These are phyloP conservation scores for Fusarium clavum DNA, from an alignment of 2,329 filamentous ascomycete species.

Conservation along the genomic window DNA sequence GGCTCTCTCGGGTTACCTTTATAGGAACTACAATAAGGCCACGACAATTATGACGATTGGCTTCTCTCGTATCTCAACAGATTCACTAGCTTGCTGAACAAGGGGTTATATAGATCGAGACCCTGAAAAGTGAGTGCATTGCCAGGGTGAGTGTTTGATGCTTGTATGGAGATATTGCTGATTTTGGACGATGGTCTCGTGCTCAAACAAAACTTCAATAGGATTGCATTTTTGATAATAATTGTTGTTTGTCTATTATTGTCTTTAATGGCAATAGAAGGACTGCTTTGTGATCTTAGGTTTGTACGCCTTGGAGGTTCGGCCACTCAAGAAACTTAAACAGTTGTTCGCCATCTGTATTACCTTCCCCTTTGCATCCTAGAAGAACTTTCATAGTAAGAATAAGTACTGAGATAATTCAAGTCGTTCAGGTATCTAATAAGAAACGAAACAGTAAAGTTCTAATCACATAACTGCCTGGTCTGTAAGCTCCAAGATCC, in stretches of 20 bases:
- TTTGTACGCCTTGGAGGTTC: background rate
- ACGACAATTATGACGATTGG: slow-evolving; percentile 19
- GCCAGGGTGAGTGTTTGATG: slow-evolving; percentile 1
- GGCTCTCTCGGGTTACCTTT: slow-evolving; percentile 23
- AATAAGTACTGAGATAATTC: background rate
- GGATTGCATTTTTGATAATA: rapidly evolving
- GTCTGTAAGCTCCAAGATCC: background rate
- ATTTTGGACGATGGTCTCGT: slow-evolving; percentile 11
- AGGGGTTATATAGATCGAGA: slow-evolving; percentile 29
- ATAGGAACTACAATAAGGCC: slow-evolving; percentile 17
- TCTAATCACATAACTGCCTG: background rate
- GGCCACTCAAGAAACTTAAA: background rate
- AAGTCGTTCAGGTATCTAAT: background rate
- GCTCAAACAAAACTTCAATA: background rate
- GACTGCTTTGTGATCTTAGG: background rate
- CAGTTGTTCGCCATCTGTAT: background rate
- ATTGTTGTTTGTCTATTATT: rapidly evolving
- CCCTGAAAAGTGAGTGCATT: slow-evolving; percentile 18
- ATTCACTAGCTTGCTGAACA: slow-evolving; percentile 17
- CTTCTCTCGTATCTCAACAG: slow-evolving; percentile 26
- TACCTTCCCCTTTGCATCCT: background rate
- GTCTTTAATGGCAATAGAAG: rapidly evolving
- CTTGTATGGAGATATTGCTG: slow-evolving; percentile 3
- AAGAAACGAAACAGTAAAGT: background rate
- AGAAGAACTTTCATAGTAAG: background rate